Percentiles rank a stretch among this genome's conserved stretches.
Conservation (phyloP, 148 eudicot genomes). For the Silene conica region DNA sequence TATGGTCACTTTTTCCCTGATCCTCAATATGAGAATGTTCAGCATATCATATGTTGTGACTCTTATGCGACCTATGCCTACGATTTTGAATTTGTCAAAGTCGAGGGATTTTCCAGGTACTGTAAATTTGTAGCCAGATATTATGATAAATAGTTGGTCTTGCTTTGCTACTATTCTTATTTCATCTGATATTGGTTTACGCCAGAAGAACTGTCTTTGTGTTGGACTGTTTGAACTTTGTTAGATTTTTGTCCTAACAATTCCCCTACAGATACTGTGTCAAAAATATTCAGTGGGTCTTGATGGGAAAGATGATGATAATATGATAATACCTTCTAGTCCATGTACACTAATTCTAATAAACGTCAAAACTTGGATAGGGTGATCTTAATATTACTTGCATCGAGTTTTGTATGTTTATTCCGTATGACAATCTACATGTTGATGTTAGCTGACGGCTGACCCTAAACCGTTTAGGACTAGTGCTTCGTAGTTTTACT, state of each 20-base stretch:
- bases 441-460: too few species aligned
- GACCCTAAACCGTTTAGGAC: not conserved
- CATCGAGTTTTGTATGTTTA: not conserved
- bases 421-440: too few species aligned
- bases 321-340: not conserved
- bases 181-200: not conserved
- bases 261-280: not conserved
- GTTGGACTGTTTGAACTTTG: not conserved
- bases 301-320: not conserved
- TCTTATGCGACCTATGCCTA: slow-evolving; percentile 91
- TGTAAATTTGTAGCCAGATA: not conserved
- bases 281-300: not conserved
- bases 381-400: not conserved
- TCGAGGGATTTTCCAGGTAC: slow-evolving; percentile 88
- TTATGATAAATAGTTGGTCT: not conserved
- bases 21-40: slow-evolving; percentile 96
- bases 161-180: not conserved
- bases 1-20: slow-evolving; percentile 98
- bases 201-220: not conserved
- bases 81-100: slow-evolving; percentile 82
- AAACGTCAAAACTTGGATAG: not conserved
- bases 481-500: not conserved
- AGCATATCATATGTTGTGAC: slow-evolving; percentile 93
- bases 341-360: not conserved
- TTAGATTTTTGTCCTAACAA: not conserved